Evolutionary conservation across 164 flowering plant genomes (phyloP), one percentile per base, ranked within the genome.

Genomic region (Vitis rotundifolia): DNA sequence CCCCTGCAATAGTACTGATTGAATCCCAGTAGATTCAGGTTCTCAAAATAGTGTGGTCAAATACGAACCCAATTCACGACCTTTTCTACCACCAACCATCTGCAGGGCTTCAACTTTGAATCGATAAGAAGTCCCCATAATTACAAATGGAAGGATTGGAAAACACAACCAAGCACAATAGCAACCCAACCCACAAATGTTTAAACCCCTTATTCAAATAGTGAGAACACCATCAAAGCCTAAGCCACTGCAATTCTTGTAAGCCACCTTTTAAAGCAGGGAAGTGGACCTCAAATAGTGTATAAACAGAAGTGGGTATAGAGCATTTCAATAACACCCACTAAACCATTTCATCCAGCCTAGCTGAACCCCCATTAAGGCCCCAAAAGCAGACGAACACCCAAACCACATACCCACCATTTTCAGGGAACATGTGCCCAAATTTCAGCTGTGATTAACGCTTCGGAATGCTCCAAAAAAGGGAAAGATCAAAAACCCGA

Each of bases 291-390:
- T 80, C 53, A 87, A 11, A 74, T 87, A 87, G 70, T 87, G 88
- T 3, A 87, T 77, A 71, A 87, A 85, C 68, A 87, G 61, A 52
- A 87, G 78, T 8, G 88, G 90, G 68, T 87, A 85, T 2, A 87
- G 61, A 37, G 90, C 90, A 71, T 87, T 87, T 87, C 90, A 19
- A 87, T 87, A 16, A 87, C 88, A 22, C n/a, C 90, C 90, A 73
- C 90, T 85, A 15, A 85, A 76, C 90, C 90, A 85, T 74, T 87
- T 87, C 88, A 85, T 81, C 88, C 88, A 84, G 16, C 90, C 90
- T 68, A 79, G 87, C 71, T 85, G 88, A 86, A 86, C 4, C 90
- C 90, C 88, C 88, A 86, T 44, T 52, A 86, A 53, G 83, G 83
- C 29, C 88, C 90, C 59, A n/a, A 87, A 76, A 19, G 86, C 90